Base-by-base conservation (phyloP, 2,329 filamentous ascomycete genomes). In the Stagonosporopsis rhizophila region DNA sequence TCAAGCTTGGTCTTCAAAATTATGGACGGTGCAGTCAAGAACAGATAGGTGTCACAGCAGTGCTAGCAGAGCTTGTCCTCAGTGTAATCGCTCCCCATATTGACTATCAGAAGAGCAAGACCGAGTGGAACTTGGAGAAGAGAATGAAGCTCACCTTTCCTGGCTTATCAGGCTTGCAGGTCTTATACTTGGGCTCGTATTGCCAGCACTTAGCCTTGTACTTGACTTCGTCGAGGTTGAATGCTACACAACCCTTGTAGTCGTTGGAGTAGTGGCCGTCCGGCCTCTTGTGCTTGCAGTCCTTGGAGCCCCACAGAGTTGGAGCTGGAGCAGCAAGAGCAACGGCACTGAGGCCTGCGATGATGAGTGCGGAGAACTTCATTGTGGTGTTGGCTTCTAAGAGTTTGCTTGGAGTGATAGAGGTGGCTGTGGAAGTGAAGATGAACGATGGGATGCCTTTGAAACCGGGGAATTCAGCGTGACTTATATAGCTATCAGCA, bases 241-340 rank as follows among this genome's bases (percentile, higher is more conserved):
- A 44, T 9, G 45, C 45, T 19, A 40, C 9, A 15, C 52, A 55
- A 11, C 52, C 52, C 34, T 55, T 25, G 9, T 27, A 49, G 45
- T 49, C 34, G 12, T 49, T 34, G 25, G 44, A 30, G 19, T 55
- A 49, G 20, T 55, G 44, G 6, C 30, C 34, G 14, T 34, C 38
- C 9, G 52, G 52, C 39, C 49, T 55, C 17, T 55, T 19, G 44
- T 39, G 6, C 23, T n/a, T 27, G 34, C 52, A 55, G 34, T 34
- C 34, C 27, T 55, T 55, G 32, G 48, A 25, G 32, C 44, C 34
- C 23, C 14, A 22, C 17, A 23, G 12, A 5, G 51, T 49, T 6
- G 52, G 45, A 11, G 39, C 39, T 34, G 52, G 45, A 9, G 40
- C 44, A 27, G 52, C 52, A 20, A 55, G 39, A 34, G 44, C 45